phyloP scores from a whole-genome alignment of 305 asterid genomes.

The Fraxinus floribunda region DNA sequence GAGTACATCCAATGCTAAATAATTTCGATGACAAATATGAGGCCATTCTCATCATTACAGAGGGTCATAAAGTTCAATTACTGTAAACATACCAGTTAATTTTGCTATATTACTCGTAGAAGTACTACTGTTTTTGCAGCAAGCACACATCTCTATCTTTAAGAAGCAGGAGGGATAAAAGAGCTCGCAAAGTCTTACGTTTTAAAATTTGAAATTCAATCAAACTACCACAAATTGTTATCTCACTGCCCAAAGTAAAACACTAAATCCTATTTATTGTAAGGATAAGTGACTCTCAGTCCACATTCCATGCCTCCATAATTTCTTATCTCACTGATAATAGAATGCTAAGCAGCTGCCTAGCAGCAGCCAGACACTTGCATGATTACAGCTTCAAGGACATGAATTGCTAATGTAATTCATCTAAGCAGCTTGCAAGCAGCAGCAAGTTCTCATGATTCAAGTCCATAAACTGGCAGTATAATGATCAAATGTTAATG shows the following conservation, averaged over 20 bases:
- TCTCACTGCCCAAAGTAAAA: background rate
- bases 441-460: background rate
- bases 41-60: no score
- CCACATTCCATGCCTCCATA: background rate
- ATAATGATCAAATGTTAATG: background rate
- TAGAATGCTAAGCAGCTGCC: background rate
- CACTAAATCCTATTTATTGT: background rate
- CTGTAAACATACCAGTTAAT: background rate
- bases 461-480: background rate
- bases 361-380: background rate
- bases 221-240: background rate
- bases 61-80: background rate
- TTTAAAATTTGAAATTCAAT: background rate
- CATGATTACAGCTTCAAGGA: background rate
- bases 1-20: background rate
- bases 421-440: background rate
- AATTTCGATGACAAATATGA: background rate
- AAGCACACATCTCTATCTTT: background rate
- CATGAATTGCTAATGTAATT: background rate
- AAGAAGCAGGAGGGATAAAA: background rate
- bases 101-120: background rate
- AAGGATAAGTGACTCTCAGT: background rate
- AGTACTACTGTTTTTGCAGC: background rate
- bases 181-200: background rate
- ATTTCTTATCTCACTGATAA: background rate